phyloP scores from a whole-genome alignment of 164 flowering plant genomes.

The Malania oleifera region DNA sequence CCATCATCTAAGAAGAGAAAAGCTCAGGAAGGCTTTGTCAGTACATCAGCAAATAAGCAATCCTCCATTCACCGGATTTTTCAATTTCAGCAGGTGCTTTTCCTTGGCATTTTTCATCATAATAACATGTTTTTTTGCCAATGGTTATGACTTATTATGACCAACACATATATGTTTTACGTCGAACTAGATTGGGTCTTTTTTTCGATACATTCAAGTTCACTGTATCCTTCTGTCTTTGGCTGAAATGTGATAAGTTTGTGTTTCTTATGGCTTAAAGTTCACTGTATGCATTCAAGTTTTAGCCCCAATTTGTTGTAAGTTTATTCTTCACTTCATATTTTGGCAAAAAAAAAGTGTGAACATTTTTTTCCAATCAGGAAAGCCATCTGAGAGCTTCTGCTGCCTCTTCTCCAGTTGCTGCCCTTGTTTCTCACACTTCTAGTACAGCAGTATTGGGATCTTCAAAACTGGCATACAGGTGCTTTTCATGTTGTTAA shows the following conservation, averaged over 20 bases:
- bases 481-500: neutral
- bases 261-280: neutral
- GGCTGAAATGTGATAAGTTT: neutral
- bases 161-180: too few species aligned
- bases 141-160: too few species aligned
- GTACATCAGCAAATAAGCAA: neutral
- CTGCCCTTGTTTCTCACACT: neutral
- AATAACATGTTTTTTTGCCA: neutral
- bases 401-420: neutral
- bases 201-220: neutral
- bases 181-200: too few species aligned
- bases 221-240: neutral
- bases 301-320: neutral
- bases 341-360: neutral
- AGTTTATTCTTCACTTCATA: neutral
- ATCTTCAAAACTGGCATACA: neutral
- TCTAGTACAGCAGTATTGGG: neutral
- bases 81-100: conserved; percentile 4
- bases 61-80: neutral
- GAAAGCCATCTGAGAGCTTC: neutral
- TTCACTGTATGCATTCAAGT: too few species aligned
- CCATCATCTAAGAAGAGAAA: conserved; percentile 1
- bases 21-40: neutral
- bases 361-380: neutral
- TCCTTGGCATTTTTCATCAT: neutral